Evolutionary conservation across 2,329 filamentous ascomycete genomes (phyloP).

Genomic region (Dactylonectria estremocensis): DNA sequence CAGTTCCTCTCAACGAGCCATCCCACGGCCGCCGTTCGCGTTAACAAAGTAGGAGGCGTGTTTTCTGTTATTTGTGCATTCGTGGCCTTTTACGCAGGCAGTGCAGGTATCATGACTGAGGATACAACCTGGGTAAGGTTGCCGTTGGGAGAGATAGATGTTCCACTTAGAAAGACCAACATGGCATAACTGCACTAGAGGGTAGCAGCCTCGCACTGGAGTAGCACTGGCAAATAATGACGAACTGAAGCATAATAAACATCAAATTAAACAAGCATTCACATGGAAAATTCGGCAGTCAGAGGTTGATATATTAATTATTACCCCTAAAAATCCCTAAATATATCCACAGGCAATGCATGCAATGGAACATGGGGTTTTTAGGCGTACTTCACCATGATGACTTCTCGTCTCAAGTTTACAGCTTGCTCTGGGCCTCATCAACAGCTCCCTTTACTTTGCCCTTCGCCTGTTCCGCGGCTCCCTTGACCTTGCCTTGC

Average conservation of each 20-base stretch:
- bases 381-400: not conserved
- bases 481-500: slow-evolving; percentile 62
- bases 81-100: slow-evolving; percentile 58
- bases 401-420: not conserved
- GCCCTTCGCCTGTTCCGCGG: slow-evolving; percentile 57
- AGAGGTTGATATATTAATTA: too few species aligned
- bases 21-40: slow-evolving; percentile 55
- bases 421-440: slow-evolving; percentile 53
- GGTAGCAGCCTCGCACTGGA: too few species aligned
- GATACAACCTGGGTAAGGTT: slow-evolving; percentile 60
- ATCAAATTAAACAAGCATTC: too few species aligned
- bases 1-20: slow-evolving; percentile 64
- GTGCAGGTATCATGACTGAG: slow-evolving; percentile 58
- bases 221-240: too few species aligned
- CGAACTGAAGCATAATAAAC: too few species aligned
- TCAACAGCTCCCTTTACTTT: slow-evolving; percentile 63
- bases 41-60: slow-evolving; percentile 61
- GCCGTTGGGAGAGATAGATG: slow-evolving; percentile 56
- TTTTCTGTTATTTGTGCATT: slow-evolving; percentile 56
- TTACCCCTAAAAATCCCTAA: too few species aligned
- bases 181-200: slow-evolving; percentile 31
- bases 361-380: not conserved
- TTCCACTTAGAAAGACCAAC: slow-evolving; percentile 41
- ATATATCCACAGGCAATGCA: not conserved
- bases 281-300: too few species aligned